Conservation (phyloP, 768 basidiomycete species). For the Lanmaoa pseudosensibilis region DNA sequence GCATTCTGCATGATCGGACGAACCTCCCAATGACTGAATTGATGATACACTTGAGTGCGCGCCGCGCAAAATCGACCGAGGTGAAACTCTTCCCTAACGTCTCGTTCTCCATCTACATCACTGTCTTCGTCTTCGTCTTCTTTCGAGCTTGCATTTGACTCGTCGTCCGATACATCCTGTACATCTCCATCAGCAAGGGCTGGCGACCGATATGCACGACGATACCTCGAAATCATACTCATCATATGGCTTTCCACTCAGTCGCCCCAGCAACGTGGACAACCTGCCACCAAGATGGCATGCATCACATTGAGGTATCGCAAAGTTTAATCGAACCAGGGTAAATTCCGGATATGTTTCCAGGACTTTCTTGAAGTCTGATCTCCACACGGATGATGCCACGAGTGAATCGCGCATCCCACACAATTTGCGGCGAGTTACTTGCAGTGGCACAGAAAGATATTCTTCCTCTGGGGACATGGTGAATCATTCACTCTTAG, state of each 20-base stretch:
- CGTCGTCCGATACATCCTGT: conserved; percentile 24
- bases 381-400: conserved; percentile 81
- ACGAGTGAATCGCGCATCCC: conserved; percentile 76
- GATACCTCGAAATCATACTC: conserved; percentile 62
- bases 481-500: neutral
- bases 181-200: neutral
- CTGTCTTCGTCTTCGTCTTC: conserved; percentile 18
- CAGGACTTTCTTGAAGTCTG: conserved; percentile 62
- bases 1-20: conserved; percentile 18
- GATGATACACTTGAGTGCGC: conserved; percentile 66
- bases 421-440: conserved; percentile 65
- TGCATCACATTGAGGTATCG: conserved; percentile 73
- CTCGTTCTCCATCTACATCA: conserved; percentile 3
- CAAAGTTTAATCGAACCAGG: conserved; percentile 50
- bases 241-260: conserved; percentile 73
- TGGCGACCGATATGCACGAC: neutral
- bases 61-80: conserved; percentile 81
- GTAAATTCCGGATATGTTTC: conserved; percentile 67
- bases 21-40: conserved; percentile 85
- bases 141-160: conserved; percentile 28
- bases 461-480: conserved; percentile 56
- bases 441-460: conserved; percentile 67
- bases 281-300: conserved; percentile 73
- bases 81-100: conserved; percentile 44
- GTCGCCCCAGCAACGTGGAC: conserved; percentile 59